Evolutionary conservation across 2,329 filamentous ascomycete species (phyloP).

Genomic region (Fusarium siculi): DNA sequence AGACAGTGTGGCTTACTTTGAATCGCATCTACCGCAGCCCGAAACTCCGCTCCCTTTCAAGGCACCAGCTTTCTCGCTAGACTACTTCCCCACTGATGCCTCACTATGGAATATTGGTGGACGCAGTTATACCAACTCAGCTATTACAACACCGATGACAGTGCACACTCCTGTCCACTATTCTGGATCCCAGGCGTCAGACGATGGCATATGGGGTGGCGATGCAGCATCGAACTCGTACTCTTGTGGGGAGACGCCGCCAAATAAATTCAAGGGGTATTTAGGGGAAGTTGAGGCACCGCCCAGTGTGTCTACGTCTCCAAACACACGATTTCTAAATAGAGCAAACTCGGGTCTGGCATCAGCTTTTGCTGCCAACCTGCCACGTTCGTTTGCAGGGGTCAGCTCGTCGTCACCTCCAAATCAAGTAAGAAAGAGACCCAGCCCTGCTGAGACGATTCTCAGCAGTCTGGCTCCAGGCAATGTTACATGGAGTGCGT

Average conservation of each 20-base stretch:
- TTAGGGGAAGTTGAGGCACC: slow-evolving; percentile 58
- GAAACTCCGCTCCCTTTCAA: slow-evolving; percentile 73
- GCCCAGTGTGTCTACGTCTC: slow-evolving; percentile 68
- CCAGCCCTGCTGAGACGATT: slow-evolving; percentile 71
- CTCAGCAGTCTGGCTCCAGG: slow-evolving; percentile 63
- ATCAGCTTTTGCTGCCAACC: slow-evolving; percentile 65
- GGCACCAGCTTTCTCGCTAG: slow-evolving; percentile 72
- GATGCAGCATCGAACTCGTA: slow-evolving; percentile 68
- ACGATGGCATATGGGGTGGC: slow-evolving; percentile 62
- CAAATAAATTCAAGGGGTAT: slow-evolving; percentile 60
- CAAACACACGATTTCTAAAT: slow-evolving; percentile 63
- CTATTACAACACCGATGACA: slow-evolving; percentile 66
- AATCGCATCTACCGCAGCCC: slow-evolving; percentile 65
- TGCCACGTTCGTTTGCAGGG: slow-evolving; percentile 59
- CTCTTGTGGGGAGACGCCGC: slow-evolving; percentile 71
- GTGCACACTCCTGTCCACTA: slow-evolving; percentile 65
- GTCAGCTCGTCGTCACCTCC: slow-evolving; percentile 57
- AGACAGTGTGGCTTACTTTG: slow-evolving; percentile 67
- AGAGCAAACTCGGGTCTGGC: slow-evolving; percentile 66
- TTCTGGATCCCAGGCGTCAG: slow-evolving; percentile 67
- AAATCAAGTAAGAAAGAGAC: slow-evolving; percentile 60
- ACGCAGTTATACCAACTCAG: slow-evolving; percentile 65
- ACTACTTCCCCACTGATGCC: slow-evolving; percentile 71
- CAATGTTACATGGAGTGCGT: slow-evolving; percentile 62
- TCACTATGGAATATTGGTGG: slow-evolving; percentile 63